phyloP scores from a whole-genome alignment of 1,139 yeast species.

The Pichia sp. region DNA sequence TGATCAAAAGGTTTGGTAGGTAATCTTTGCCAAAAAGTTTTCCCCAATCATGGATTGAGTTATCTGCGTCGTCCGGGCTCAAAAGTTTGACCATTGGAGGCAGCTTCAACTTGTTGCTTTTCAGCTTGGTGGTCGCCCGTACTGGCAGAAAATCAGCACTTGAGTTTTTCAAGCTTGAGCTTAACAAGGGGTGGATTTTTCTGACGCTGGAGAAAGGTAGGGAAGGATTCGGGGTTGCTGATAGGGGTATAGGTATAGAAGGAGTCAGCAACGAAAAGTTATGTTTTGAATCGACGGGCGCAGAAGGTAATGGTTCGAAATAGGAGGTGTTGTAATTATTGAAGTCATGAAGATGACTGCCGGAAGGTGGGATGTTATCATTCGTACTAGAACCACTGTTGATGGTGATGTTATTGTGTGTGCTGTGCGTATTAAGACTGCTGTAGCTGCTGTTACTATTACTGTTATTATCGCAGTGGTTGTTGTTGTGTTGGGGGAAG shows the following conservation, averaged over 20 bases:
- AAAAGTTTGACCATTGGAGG: conserved; percentile 24
- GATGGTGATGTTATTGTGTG: neutral
- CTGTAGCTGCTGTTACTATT: neutral
- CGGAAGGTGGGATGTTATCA: neutral
- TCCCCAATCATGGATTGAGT: conserved; percentile 18
- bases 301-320: conserved; percentile 10
- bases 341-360: neutral
- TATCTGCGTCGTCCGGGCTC: conserved; percentile 18
- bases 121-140: conserved; percentile 23
- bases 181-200: neutral
- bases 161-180: neutral
- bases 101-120: conserved; percentile 22
- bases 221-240: neutral
- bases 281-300: conserved; percentile 13
- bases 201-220: neutral
- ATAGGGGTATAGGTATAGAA: neutral
- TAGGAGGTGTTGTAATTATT: neutral
- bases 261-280: conserved; percentile 9
- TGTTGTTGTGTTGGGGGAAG: neutral
- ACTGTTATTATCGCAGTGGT: neutral
- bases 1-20: conserved; percentile 34
- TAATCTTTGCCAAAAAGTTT: conserved; percentile 23
- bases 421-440: neutral
- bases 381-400: neutral
- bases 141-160: conserved; percentile 14